Percentiles rank a stretch among this genome's conserved stretches.
phyloP scores from a whole-genome alignment of 2,329 filamentous ascomycete species.

The Xylaria hypoxylon region DNA sequence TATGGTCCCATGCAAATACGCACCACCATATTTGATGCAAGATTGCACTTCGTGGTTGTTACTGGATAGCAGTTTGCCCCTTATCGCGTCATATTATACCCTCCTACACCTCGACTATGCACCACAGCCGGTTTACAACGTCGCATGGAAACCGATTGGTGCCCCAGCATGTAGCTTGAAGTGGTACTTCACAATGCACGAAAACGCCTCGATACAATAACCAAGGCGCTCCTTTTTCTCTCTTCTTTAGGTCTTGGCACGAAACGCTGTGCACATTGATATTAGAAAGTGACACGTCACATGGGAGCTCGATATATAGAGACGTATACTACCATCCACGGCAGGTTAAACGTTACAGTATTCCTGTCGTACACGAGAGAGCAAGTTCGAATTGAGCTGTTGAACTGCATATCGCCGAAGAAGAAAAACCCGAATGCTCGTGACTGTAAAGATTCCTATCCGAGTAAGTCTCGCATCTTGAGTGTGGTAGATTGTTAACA shows the following conservation, averaged over 20 bases:
- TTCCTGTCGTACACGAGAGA: slow-evolving; percentile 2
- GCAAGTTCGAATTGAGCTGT: not conserved
- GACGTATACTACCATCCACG: slow-evolving; percentile 6
- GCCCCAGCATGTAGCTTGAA: slow-evolving; percentile 3
- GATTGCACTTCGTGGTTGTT: slow-evolving; percentile 15
- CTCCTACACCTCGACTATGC: not conserved
- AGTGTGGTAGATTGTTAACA: slow-evolving; percentile 12
- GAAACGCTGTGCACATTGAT: slow-evolving; percentile 17
- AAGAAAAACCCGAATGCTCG: not conserved
- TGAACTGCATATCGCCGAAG: not conserved
- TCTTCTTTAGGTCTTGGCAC: slow-evolving; percentile 16
- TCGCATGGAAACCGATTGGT: slow-evolving; percentile 16
- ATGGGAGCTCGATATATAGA: slow-evolving; percentile 12
- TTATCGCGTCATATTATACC: slow-evolving; percentile 18
- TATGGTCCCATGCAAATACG: slow-evolving; percentile 17
- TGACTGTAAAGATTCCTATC: slow-evolving; percentile 5
- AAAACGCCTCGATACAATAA: not conserved
- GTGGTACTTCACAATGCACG: not conserved
- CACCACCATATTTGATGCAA: slow-evolving; percentile 5
- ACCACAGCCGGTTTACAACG: not conserved
- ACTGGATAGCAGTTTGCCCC: not conserved
- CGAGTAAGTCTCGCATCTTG: slow-evolving; percentile 12
- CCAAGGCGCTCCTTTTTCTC: not conserved
- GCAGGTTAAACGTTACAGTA: slow-evolving; percentile 23
- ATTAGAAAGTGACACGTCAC: slow-evolving; percentile 23